Conservation (phyloP, 345 rosid species). For the Salix suchowensis region DNA sequence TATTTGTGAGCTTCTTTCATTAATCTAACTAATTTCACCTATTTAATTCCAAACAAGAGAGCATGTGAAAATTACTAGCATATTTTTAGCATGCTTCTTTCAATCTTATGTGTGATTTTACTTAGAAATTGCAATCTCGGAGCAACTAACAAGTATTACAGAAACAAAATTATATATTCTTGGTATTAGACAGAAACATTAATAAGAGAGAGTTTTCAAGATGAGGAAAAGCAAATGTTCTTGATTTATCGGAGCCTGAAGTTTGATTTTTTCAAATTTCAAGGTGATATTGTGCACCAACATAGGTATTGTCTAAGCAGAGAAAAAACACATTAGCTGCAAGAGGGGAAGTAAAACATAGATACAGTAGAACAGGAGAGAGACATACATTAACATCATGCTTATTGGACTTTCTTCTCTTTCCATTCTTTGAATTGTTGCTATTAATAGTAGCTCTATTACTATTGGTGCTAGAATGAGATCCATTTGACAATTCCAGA, state of each 20-base stretch:
- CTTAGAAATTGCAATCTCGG: background rate
- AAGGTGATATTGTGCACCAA: background rate
- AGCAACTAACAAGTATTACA: background rate
- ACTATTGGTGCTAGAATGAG: background rate
- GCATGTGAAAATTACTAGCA: background rate
- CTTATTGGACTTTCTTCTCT: slow-evolving; percentile 18
- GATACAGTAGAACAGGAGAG: background rate
- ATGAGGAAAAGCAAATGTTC: background rate
- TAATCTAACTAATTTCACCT: background rate
- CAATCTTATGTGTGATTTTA: background rate
- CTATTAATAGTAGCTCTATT: background rate
- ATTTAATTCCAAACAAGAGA: background rate
- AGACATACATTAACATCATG: slow-evolving; percentile 20
- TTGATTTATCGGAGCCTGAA: background rate
- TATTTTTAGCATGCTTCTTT: background rate
- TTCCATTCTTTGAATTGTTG: slow-evolving; percentile 18
- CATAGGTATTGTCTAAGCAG: background rate
- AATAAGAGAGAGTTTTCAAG: background rate
- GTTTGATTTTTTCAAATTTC: background rate
- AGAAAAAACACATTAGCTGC: background rate
- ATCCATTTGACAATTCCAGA: slow-evolving; percentile 3
- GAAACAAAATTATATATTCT: too few relatives aligned
- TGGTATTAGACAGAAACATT: background rate
- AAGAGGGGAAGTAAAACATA: background rate
- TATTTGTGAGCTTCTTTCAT: background rate